Evolutionary conservation across 2,329 filamentous ascomycete genomes (phyloP).

Genomic region (Fusarium sp.): DNA sequence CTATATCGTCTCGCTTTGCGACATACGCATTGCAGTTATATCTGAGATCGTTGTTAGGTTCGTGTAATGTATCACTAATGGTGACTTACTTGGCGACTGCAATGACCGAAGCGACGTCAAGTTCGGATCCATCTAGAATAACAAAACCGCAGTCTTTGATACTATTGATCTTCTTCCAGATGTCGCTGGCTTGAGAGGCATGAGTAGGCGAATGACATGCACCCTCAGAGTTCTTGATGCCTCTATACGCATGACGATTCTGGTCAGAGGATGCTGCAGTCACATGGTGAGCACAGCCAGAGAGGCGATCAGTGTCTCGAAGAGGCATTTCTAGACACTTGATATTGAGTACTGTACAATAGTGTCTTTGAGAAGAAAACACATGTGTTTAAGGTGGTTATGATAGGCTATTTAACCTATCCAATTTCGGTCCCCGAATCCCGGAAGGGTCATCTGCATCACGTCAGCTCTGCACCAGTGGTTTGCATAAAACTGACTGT

Average conservation of each 20-base stretch:
- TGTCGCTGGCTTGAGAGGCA: fast-evolving
- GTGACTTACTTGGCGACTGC: background rate
- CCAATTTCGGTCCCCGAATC: background rate
- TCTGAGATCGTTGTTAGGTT: fast-evolving
- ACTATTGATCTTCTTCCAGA: background rate
- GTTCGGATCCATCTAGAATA: background rate
- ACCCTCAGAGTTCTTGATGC: background rate
- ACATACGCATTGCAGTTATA: background rate
- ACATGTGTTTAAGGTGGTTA: fast-evolving
- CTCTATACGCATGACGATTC: fast-evolving
- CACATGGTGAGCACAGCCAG: background rate
- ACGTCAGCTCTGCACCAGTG: background rate
- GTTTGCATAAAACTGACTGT: background rate
- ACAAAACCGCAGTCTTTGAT: fast-evolving
- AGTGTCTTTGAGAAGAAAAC: too few species aligned
- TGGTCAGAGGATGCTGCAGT: fast-evolving
- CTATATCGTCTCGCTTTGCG: background rate
- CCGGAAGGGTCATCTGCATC: background rate
- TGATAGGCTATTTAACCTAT: background rate
- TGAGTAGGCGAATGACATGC: fast-evolving
- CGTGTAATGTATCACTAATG: fast-evolving
- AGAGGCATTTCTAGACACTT: background rate
- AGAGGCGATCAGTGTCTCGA: background rate
- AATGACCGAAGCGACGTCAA: background rate
- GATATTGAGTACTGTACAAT: fast-evolving